Base-by-base conservation (phyloP, 2,329 filamentous ascomycete genomes). In the Diaporthe vexans region DNA sequence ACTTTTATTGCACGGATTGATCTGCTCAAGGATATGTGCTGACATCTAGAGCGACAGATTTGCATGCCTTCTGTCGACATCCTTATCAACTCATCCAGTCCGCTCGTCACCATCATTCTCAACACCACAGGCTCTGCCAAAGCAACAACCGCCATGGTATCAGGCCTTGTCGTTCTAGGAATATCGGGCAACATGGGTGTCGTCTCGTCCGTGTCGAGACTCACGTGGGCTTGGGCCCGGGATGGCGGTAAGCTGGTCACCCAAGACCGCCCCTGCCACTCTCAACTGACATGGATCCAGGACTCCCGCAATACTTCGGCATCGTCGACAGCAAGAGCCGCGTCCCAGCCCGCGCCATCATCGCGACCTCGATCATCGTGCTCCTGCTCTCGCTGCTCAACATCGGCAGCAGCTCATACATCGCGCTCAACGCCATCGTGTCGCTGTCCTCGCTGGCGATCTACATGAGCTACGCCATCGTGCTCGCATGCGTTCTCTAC, bases 211-310 rank as follows among this genome's bases (percentile, higher is more conserved):
- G 85, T 85, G 0, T 86, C 86, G 0, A 84, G 87, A 4, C 78
- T 88, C 1, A 84, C 85, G 0, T 88, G 87, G 87, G 85, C 85
- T 0, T 88, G 87, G 81, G 84, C 86, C 17, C 79, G 84, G 6
- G 87, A 88, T 72, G 85, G 85, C 4, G 87, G 58, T 63, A 35
- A 26, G 37, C 43, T n/a, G 35, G 19, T 59, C 2, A 0, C 8
- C 13, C 13, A 7, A 19, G 13, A 19, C 6, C 0, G 11, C 2
- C 57, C 17, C 37, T 9, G 0, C 15, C 11, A 9, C 10, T 1
- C 8, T n/a, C 1, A 9, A 15, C 58, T 63, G 24, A 46, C 10
- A 29, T 3, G 19, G 17, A 19, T 0, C 0, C 3, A 61, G 58
- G 84, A 33, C 37, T 75, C 1, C 73, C 74, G 6, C 63, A 54